Base-by-base conservation (phyloP, 441 rosid genomes). In the Rhodomyrtus psidioides region DNA sequence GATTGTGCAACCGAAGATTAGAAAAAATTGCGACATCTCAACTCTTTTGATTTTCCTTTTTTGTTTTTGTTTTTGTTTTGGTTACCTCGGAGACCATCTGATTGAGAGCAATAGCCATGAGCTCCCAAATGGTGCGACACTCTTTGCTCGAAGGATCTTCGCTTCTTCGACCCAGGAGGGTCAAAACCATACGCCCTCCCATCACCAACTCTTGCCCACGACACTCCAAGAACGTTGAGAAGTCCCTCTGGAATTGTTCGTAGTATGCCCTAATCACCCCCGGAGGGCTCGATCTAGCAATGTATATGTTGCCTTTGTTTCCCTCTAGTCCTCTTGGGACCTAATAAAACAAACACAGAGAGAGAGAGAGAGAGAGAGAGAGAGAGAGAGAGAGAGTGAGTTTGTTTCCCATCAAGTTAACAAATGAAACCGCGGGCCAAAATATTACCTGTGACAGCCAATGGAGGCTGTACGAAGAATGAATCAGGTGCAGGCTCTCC, bases 61-160 rank as follows among this genome's bases (percentile, higher is more conserved):
- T 34, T n/a, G n/a, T n/a, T n/a, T n/a, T n/a, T n/a, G n/a, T n/a
- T 34, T 62, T 9, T 17, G 1, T 9, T 42, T 42, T 19, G 46
- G 24, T 62, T 55, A 85, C 87, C 87, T 85, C 81, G 12, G 56
- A 57, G 8, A 85, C 87, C 84, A 85, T 81, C 26, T 85, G 53
- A 23, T 27, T 85, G 60, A 85, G 84, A 59, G 81, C 55, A 44
- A 53, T 7, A 19, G 87, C 84, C 59, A 85, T 30, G 51, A 59
- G 81, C 26, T 85, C 81, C 84, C 79, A 85, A 34, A 49, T 3
- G 84, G 5, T 26, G 49, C 51, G 58, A 49, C 83, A 84, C 51
- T 42, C 83, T 28, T 24, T 5, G 12, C 19, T 84, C 9, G 87
- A 28, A 24, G 9, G 84, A 85, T 85, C 84, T 9, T 81, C 84